Evolutionary conservation across 768 basidiomycete species (phyloP).

Genomic region (Amanita muscaria): DNA sequence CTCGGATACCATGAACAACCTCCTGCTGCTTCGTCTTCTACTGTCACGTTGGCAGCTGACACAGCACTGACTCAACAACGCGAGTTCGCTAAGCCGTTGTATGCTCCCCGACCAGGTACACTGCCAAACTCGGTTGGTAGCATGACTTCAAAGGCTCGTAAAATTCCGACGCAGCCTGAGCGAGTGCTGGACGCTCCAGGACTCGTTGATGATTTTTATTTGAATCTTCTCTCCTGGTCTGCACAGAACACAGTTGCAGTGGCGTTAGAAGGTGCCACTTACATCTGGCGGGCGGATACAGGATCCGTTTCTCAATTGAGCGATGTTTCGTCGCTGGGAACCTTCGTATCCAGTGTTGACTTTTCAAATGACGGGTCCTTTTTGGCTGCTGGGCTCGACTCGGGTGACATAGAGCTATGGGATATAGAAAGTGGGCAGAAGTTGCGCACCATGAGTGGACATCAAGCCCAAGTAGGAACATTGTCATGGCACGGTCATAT

Average conservation of each 20-base stretch:
- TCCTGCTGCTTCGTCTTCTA: slow-evolving; percentile 62
- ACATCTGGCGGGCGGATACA: slow-evolving; percentile 90
- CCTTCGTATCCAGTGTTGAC: slow-evolving; percentile 68
- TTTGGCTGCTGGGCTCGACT: slow-evolving; percentile 72
- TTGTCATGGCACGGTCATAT: slow-evolving; percentile 86
- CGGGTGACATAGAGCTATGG: slow-evolving; percentile 91
- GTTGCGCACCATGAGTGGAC: slow-evolving; percentile 86
- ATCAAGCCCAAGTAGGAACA: slow-evolving; percentile 74
- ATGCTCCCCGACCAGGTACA: slow-evolving; percentile 54
- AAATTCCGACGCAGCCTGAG: slow-evolving; percentile 81
- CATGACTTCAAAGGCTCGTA: slow-evolving; percentile 62
- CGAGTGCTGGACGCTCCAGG: slow-evolving; percentile 95
- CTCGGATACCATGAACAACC: slow-evolving; percentile 86
- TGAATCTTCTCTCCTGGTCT: slow-evolving; percentile 91
- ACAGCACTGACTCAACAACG: slow-evolving; percentile 68
- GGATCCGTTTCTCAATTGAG: slow-evolving; percentile 75
- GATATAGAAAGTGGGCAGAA: slow-evolving; percentile 74
- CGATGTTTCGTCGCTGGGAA: slow-evolving; percentile 58
- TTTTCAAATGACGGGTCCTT: slow-evolving; percentile 77
- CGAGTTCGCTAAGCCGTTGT: slow-evolving; percentile 68
- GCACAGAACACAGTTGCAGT: slow-evolving; percentile 82
- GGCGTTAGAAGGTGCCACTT: slow-evolving; percentile 77
- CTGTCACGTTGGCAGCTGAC: slow-evolving; percentile 20
- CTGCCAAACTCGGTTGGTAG: slow-evolving; percentile 57
- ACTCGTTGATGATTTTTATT: slow-evolving; percentile 92